phyloP scores from a whole-genome alignment of 163 green algal genomes.

The Coccomyxa subellipsoidea region DNA sequence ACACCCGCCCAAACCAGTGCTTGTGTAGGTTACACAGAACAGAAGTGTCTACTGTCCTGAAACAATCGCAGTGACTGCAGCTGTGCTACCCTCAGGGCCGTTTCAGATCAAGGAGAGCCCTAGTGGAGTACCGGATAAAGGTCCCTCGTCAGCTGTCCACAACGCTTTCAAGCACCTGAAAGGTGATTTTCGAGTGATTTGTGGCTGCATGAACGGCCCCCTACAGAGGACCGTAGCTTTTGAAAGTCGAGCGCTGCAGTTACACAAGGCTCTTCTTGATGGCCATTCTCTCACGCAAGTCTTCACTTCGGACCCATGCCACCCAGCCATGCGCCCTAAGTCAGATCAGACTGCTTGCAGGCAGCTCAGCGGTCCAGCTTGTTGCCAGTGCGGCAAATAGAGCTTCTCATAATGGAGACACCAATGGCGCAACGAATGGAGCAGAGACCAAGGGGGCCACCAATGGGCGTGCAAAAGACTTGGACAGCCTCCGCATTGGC shows the following conservation, averaged over 20 bases:
- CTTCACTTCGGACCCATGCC: too few species aligned
- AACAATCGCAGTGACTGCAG: too few species aligned
- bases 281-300: too few species aligned
- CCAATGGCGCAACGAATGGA: neutral
- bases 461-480: neutral
- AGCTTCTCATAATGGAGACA: neutral
- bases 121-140: neutral
- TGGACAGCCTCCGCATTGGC: conserved; percentile 37
- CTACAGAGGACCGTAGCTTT: too few species aligned
- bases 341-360: neutral
- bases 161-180: neutral
- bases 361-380: neutral
- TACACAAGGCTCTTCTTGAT: too few species aligned
- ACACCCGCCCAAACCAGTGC: too few species aligned
- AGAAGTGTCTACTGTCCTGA: too few species aligned
- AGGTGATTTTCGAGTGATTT: neutral
- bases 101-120: neutral
- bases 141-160: neutral
- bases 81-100: neutral
- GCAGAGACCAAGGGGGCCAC: neutral
- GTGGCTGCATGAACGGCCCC: too few species aligned
- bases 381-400: neutral
- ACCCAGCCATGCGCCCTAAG: too few species aligned
- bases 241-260: too few species aligned
- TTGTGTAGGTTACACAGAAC: too few species aligned